Percentiles rank a stretch among this genome's conserved stretches.
Evolutionary conservation across 345 rosid species (phyloP).

Genomic region (Reutealis trisperma): DNA sequence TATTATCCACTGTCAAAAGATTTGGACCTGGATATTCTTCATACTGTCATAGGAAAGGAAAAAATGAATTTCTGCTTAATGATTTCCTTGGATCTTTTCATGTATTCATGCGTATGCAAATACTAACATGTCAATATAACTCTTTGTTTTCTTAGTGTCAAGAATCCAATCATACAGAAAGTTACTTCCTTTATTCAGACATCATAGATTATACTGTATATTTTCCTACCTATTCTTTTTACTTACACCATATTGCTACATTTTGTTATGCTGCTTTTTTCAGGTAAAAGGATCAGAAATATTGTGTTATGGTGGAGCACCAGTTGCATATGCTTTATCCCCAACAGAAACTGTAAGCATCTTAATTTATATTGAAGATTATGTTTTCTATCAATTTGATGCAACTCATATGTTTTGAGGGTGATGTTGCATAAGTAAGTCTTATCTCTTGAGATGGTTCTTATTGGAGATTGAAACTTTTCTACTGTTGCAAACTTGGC

Average conservation of each 20-base stretch:
- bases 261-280: conserved; percentile 17
- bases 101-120: background rate
- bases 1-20: background rate
- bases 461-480: background rate
- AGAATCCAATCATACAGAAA: background rate
- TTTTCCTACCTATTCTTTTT: background rate
- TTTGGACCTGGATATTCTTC: background rate
- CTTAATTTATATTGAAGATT: conserved; percentile 6
- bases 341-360: conserved; percentile 75
- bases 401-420: background rate
- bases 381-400: conserved; percentile 1
- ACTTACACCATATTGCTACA: background rate
- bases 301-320: conserved; percentile 62
- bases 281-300: conserved; percentile 85
- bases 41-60: background rate
- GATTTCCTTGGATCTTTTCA: background rate
- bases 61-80: background rate
- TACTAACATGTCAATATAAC: background rate
- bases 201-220: too few relatives aligned
- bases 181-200: background rate
- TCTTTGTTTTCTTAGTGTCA: background rate
- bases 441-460: background rate
- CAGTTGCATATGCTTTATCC: conserved; percentile 72
- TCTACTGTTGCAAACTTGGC: background rate
- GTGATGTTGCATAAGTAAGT: background rate